A percentile compares a stretch with the other conserved stretches of the same genome.
Conservation (phyloP, 2,329 filamentous ascomycete species). For the Clonostachys solani region DNA sequence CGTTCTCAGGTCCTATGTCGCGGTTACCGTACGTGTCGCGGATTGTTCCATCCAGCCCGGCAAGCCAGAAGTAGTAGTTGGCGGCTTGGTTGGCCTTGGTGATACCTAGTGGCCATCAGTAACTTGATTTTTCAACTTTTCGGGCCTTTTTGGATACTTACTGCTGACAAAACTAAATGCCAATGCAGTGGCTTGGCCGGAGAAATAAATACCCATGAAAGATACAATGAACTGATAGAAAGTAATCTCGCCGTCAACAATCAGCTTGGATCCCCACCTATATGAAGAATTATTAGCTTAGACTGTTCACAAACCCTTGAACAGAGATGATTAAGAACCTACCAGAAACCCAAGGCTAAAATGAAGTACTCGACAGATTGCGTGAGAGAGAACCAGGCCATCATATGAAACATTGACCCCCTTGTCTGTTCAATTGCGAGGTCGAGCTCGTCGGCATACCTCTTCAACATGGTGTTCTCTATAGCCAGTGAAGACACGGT, state of each 20-base stretch:
- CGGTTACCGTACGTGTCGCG: constrained; percentile 17
- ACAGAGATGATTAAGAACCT: neutral
- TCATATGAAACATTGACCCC: constrained; percentile 9
- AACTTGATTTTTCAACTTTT: neutral
- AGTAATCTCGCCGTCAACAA: constrained; percentile 21
- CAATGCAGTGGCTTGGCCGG: constrained; percentile 14
- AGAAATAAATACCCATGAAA: constrained; percentile 32
- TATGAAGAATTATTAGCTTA: neutral
- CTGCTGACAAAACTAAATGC: constrained; percentile 27
- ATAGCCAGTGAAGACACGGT: constrained; percentile 36
- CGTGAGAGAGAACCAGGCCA: constrained; percentile 12
- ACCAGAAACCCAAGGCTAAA: constrained; percentile 21
- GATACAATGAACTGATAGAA: constrained; percentile 32
- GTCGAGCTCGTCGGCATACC: constrained; percentile 22
- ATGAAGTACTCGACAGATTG: constrained; percentile 18
- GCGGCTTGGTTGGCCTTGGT: constrained; percentile 30
- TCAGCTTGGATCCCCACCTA: constrained; percentile 10
- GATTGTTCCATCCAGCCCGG: constrained; percentile 15
- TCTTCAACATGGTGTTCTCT: constrained; percentile 23
- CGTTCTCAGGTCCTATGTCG: constrained; percentile 8
- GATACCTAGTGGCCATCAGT: constrained; percentile 16
- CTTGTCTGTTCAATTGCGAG: constrained; percentile 11
- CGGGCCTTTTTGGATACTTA: constrained; percentile 3
- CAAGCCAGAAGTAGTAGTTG: constrained; percentile 30
- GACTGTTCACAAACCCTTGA: neutral